These are phyloP conservation scores for Candida yuanshanica DNA, from an alignment of 805 yeast species.

Conservation along the genomic window DNA sequence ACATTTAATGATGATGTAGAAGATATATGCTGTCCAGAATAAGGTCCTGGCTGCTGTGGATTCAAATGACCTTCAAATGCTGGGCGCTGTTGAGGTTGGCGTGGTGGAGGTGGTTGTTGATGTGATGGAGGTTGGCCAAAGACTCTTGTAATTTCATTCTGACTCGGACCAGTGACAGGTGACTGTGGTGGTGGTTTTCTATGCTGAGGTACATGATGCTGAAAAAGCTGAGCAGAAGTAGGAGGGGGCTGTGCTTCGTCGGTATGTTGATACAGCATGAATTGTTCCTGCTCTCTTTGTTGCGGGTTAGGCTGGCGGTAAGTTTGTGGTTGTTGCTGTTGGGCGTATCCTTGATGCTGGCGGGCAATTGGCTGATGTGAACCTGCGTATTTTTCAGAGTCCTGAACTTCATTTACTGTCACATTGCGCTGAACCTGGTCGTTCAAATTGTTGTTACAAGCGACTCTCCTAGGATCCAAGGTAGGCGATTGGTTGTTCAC, in stretches of 20 bases:
- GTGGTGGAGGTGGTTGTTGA: conserved; percentile 7
- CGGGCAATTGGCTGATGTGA: conserved; percentile 1
- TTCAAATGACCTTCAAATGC: too few species aligned
- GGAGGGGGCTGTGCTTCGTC: background rate
- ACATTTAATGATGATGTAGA: conserved; percentile 10
- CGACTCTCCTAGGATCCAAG: conserved; percentile 3
- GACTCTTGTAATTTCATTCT: conserved; percentile 1
- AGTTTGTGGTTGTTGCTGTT: conserved; percentile 3
- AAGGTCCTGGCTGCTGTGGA: conserved; percentile 1
- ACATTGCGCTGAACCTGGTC: background rate
- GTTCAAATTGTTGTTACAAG: conserved; percentile 5
- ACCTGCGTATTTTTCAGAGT: background rate
- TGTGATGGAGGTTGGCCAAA: conserved; percentile 3
- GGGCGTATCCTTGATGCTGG: background rate
- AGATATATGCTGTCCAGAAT: background rate
- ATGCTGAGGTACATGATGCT: conserved; percentile 3
- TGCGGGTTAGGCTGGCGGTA: conserved; percentile 1
- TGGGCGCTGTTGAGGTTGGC: conserved; percentile 17
- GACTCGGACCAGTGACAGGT: background rate
- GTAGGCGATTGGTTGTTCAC: conserved; percentile 1
- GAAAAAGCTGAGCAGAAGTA: conserved; percentile 1
- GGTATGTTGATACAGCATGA: background rate
- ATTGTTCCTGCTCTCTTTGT: conserved; percentile 4
- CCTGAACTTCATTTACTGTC: background rate
- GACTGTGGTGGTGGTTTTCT: conserved; percentile 5